phyloP scores from a whole-genome alignment of 805 yeast species.

The Candida cerambycidarum region DNA sequence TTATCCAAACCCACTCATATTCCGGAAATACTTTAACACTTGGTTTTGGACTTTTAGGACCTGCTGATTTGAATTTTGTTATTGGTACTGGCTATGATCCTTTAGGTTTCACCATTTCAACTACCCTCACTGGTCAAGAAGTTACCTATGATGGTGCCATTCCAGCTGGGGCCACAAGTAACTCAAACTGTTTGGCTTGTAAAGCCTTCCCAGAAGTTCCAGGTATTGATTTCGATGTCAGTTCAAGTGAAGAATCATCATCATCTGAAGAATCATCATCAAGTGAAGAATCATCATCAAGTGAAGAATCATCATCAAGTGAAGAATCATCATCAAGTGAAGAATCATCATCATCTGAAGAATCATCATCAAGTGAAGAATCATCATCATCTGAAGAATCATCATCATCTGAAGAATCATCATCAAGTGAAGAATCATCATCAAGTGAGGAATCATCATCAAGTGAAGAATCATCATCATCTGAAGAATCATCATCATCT shows the following conservation, averaged over 20 bases:
- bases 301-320: slow-evolving; percentile 1
- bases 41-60: slow-evolving; percentile 1
- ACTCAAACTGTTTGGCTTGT: slow-evolving; percentile 19
- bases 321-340: slow-evolving; percentile 9
- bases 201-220: slow-evolving; percentile 15
- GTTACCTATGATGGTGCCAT: slow-evolving; percentile 4
- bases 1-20: slow-evolving; percentile 2
- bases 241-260: slow-evolving; percentile 2
- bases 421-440: background rate
- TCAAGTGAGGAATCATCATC: slow-evolving; percentile 1
- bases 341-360: background rate
- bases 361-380: background rate
- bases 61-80: slow-evolving; percentile 1
- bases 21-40: slow-evolving; percentile 11
- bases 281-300: slow-evolving; percentile 1
- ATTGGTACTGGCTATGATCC: slow-evolving; percentile 11
- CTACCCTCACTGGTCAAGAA: slow-evolving; percentile 7
- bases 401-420: background rate
- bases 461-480: background rate
- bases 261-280: slow-evolving; percentile 5
- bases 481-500: background rate
- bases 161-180: slow-evolving; percentile 7
- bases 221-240: slow-evolving; percentile 10
- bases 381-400: background rate
- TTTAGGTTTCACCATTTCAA: slow-evolving; percentile 13